Conservation (phyloP, 140 eudicot genomes). For the Anethum foeniculum region DNA sequence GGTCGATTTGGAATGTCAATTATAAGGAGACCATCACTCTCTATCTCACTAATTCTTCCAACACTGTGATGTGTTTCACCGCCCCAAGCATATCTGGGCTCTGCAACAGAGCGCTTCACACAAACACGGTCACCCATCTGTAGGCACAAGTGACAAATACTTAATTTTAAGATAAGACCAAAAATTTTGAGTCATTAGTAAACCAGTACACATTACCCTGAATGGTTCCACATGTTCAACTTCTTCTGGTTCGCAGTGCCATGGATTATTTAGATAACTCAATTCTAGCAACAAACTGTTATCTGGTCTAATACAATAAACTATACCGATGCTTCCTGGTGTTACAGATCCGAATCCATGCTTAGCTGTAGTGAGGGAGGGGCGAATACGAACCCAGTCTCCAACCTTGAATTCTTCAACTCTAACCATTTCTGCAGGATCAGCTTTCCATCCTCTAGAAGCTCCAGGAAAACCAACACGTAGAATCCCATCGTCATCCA, state of each 20-base stretch:
- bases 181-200: neutral
- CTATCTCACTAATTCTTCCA: constrained; percentile 86
- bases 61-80: constrained; percentile 99
- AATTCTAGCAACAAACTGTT: constrained; percentile 78
- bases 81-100: constrained; percentile 99
- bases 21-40: constrained; percentile 86
- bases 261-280: constrained; percentile 94
- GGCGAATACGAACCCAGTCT: constrained; percentile 97
- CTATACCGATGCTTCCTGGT: constrained; percentile 98
- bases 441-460: constrained; percentile 99
- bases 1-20: constrained; percentile 93
- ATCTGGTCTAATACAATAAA: constrained; percentile 87
- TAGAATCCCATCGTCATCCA: constrained; percentile 94
- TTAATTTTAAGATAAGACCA: neutral
- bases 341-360: constrained; percentile 96
- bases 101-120: constrained; percentile 95
- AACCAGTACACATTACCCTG: constrained; percentile 40
- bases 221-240: constrained; percentile 96
- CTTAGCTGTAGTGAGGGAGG: constrained; percentile 88
- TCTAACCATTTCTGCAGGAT: constrained; percentile 98
- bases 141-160: constrained; percentile 7
- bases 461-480: constrained; percentile 99
- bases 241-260: constrained; percentile 99
- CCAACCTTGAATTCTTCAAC: constrained; percentile 98
- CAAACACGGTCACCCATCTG: constrained; percentile 97